Conservation (phyloP, 768 basidiomycete genomes). For the Trametes gibbosa region DNA sequence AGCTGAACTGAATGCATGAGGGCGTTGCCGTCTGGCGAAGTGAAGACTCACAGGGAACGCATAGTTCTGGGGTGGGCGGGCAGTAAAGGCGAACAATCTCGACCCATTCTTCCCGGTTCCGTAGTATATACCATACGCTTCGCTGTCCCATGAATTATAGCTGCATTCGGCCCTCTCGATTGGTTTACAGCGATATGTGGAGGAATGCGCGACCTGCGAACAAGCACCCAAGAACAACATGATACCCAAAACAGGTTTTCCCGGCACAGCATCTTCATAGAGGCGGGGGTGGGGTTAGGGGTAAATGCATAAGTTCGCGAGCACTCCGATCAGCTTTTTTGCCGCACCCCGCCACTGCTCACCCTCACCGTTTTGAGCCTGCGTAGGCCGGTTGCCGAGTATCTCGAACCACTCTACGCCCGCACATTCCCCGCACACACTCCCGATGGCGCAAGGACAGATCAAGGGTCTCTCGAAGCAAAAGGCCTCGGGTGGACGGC, state of each 20-base stretch:
- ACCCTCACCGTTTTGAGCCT: neutral
- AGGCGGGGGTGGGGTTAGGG: conserved; percentile 6
- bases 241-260: neutral
- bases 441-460: conserved; percentile 77
- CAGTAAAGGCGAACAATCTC: too few relatives aligned
- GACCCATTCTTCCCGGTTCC: too few relatives aligned
- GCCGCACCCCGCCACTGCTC: neutral
- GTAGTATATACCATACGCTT: too few relatives aligned
- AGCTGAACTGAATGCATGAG: too few relatives aligned
- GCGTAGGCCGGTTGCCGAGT: neutral
- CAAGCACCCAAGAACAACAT: neutral
- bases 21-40: too few relatives aligned
- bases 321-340: conserved; percentile 5
- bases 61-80: too few relatives aligned
- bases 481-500: conserved; percentile 49
- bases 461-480: conserved; percentile 67
- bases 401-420: neutral
- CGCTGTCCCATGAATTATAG: too few relatives aligned
- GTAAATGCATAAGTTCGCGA: neutral
- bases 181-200: too few relatives aligned
- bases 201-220: neutral
- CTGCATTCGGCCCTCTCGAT: too few relatives aligned
- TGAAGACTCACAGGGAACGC: too few relatives aligned
- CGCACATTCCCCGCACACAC: neutral
- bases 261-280: conserved; percentile 5